phyloP scores from a whole-genome alignment of 441 rosid genomes.

The Daphne laureola region DNA sequence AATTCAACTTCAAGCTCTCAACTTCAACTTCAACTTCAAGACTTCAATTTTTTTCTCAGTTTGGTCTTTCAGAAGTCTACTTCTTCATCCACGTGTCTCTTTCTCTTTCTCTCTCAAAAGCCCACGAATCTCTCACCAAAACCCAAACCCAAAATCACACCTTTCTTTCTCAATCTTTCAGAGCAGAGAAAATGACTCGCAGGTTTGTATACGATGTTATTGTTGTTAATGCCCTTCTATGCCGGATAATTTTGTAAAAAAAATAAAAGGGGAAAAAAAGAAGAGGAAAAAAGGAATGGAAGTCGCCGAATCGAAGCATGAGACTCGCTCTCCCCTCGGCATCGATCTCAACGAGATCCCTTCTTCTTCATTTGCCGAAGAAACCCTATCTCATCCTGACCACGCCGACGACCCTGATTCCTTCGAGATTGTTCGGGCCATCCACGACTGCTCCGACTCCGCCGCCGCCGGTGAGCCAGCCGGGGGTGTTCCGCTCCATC shows the following conservation, averaged over 20 bases:
- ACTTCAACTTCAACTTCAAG: too few relatives aligned
- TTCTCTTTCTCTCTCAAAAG: too few relatives aligned
- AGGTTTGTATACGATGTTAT: neutral
- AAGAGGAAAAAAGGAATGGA: slow-evolving; percentile 8
- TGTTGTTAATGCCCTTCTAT: neutral
- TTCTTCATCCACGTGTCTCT: too few relatives aligned
- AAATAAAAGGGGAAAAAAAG: too few relatives aligned
- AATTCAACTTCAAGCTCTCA: too few relatives aligned
- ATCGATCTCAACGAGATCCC: slow-evolving; percentile 21
- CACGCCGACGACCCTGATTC: slow-evolving; percentile 15
- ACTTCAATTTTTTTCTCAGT: too few relatives aligned
- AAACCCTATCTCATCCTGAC: slow-evolving; percentile 8
- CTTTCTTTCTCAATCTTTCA: neutral
- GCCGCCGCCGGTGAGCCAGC: slow-evolving; percentile 6
- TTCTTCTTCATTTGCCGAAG: slow-evolving; percentile 8
- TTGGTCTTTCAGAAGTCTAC: too few relatives aligned
- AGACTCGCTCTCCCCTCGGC: slow-evolving; percentile 14
- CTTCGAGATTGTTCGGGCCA: slow-evolving; percentile 9
- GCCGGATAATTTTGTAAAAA: slow-evolving; percentile 1
- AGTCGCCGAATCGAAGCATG: slow-evolving; percentile 15
- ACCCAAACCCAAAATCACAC: too few relatives aligned
- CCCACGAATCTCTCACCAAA: too few relatives aligned
- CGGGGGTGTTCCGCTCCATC: slow-evolving; percentile 2
- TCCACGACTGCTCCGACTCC: slow-evolving; percentile 12
- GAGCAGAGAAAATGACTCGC: slow-evolving; percentile 1